Conservation (phyloP, 371 early-diverging fungal species). For the Mortierella sp. region DNA sequence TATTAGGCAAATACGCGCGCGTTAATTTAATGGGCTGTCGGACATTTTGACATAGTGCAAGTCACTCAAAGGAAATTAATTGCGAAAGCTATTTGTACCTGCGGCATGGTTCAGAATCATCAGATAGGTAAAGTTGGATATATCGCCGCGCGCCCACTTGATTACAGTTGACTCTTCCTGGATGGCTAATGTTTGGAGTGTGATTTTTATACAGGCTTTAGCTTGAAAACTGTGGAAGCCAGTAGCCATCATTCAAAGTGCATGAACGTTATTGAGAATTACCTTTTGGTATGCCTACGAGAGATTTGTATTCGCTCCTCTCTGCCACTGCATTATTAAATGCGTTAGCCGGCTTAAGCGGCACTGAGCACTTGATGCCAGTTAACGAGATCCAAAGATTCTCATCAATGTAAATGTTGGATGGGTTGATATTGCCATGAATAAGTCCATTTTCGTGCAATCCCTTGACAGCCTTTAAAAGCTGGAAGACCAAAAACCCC, state of each 20-base stretch:
- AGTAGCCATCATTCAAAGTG: not conserved
- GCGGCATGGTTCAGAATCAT: conserved; percentile 87
- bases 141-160: conserved; percentile 81
- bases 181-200: conserved; percentile 53
- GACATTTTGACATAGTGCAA: not conserved
- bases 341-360: conserved; percentile 3
- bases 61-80: not conserved
- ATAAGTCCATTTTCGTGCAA: conserved; percentile 70
- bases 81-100: conserved; percentile 58
- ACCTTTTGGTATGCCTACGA: conserved; percentile 33
- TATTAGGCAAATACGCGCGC: conserved; percentile 15
- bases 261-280: not conserved
- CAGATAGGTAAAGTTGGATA: conserved; percentile 88
- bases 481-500: conserved; percentile 72
- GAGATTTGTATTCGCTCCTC: not conserved
- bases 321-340: not conserved
- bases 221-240: too few species aligned
- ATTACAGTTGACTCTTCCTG: conserved; percentile 71
- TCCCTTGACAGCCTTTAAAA: conserved; percentile 66
- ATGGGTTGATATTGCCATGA: conserved; percentile 72
- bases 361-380: conserved; percentile 69
- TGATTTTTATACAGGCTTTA: too few species aligned
- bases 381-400: conserved; percentile 74
- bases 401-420: conserved; percentile 77
- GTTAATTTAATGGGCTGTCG: not conserved